These are phyloP conservation scores for Wallemia hederae DNA, from an alignment of 1,284 basidiomycete genomes.

Conservation along the genomic window DNA sequence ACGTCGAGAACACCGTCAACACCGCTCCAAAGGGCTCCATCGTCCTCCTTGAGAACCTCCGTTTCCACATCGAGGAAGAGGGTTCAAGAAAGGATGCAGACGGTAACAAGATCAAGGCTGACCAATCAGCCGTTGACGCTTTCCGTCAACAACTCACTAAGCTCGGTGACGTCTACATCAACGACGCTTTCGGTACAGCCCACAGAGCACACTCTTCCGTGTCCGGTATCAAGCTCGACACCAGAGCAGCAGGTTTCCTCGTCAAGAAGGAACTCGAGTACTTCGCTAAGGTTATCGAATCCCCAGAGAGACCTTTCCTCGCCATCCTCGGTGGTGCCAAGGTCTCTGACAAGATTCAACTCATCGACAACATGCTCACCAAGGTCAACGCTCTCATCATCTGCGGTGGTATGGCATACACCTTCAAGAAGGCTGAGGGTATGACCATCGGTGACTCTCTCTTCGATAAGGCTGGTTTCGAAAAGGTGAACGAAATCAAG, in stretches of 20 bases:
- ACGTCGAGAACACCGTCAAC: constrained; percentile 49
- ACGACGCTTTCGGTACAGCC: constrained; percentile 95
- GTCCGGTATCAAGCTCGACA: constrained; percentile 82
- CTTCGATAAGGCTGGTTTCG: constrained; percentile 66
- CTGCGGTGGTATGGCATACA: constrained; percentile 96
- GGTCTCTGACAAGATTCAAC: constrained; percentile 93
- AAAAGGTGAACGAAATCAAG: constrained; percentile 56
- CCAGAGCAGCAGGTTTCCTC: constrained; percentile 80
- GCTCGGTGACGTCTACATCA: constrained; percentile 89
- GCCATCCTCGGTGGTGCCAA: constrained; percentile 97
- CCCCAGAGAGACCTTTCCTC: constrained; percentile 80
- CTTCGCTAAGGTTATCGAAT: constrained; percentile 91
- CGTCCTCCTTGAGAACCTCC: constrained; percentile 84
- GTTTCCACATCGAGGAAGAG: constrained; percentile 97
- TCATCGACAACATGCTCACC: constrained; percentile 98
- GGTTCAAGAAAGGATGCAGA: constrained; percentile 76
- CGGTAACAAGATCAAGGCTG: constrained; percentile 76
- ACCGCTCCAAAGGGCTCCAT: constrained; percentile 43
- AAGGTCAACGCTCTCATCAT: constrained; percentile 94
- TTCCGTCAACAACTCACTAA: constrained; percentile 68
- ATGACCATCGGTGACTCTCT: constrained; percentile 68
- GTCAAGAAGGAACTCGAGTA: constrained; percentile 98
- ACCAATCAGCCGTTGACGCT: constrained; percentile 44
- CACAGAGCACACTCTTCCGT: constrained; percentile 96
- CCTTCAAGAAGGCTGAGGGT: constrained; percentile 70